Evolutionary conservation across 2,329 filamentous ascomycete species (phyloP).

Genomic region (Dichotomopilus funicola): DNA sequence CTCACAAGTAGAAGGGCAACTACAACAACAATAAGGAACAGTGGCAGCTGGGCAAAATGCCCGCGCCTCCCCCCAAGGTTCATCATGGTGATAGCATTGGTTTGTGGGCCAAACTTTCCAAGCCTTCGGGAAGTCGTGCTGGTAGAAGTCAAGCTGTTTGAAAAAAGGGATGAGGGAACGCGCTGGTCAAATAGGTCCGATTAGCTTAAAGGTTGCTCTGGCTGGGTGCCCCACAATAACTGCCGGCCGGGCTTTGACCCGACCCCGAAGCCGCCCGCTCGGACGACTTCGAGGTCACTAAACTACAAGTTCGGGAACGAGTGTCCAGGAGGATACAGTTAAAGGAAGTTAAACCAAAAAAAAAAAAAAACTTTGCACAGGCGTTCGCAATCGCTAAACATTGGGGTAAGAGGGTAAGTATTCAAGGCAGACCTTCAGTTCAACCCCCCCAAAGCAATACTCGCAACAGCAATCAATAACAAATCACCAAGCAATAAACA

Average conservation of each 20-base stretch:
- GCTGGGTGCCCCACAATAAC: not conserved
- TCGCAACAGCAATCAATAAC: too few relatives aligned
- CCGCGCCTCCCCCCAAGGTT: slow-evolving; percentile 2
- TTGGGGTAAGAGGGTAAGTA: too few relatives aligned
- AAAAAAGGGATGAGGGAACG: not conserved
- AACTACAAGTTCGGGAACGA: too few relatives aligned
- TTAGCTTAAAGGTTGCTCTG: too few relatives aligned
- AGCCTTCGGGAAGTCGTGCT: not conserved
- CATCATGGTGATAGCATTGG: slow-evolving; percentile 10
- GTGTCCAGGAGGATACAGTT: too few relatives aligned
- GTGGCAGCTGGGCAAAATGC: slow-evolving; percentile 22
- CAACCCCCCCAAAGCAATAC: too few relatives aligned
- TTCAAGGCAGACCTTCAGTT: too few relatives aligned
- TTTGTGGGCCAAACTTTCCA: not conserved
- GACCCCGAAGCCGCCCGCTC: not conserved
- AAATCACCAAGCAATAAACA: not conserved
- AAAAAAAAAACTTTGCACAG: too few relatives aligned
- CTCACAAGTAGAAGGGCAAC: slow-evolving; percentile 35
- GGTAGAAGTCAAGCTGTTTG: not conserved
- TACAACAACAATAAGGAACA: slow-evolving; percentile 31
- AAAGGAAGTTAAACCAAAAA: too few relatives aligned
- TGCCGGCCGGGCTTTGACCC: not conserved
- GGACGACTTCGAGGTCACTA: too few relatives aligned
- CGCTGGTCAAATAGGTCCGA: too few relatives aligned
- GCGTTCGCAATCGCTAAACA: too few relatives aligned